phyloP scores from a whole-genome alignment of 495 filamentous ascomycete genomes.

The Penicillium silybi region DNA sequence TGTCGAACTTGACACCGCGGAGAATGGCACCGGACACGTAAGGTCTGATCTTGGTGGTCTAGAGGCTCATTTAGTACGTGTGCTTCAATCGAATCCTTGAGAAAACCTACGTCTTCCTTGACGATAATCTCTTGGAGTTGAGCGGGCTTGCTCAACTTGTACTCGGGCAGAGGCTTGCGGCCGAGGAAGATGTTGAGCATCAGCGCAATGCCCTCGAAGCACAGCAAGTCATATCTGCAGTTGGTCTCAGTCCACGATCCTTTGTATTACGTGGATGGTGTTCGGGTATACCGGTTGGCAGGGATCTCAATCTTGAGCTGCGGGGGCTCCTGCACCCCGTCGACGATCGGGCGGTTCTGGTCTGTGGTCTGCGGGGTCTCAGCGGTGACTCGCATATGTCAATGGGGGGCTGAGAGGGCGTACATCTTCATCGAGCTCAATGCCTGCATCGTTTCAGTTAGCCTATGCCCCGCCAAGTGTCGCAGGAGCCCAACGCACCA shows the following conservation, averaged over 20 bases:
- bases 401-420: neutral
- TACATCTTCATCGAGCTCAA: conserved; percentile 96
- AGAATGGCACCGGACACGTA: conserved; percentile 84
- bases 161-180: conserved; percentile 70
- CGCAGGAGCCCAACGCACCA: conserved; percentile 47
- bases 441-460: conserved; percentile 51
- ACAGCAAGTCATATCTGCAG: conserved; percentile 91
- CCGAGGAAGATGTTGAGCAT: conserved; percentile 94
- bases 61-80: neutral
- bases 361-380: conserved; percentile 59
- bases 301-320: conserved; percentile 99
- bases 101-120: conserved; percentile 55
- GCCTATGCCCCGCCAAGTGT: conserved; percentile 30
- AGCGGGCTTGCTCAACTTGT: conserved; percentile 64
- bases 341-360: conserved; percentile 64
- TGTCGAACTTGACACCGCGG: conserved; percentile 84
- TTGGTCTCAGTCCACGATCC: conserved; percentile 20
- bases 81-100: neutral
- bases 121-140: conserved; percentile 77
- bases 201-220: conserved; percentile 93
- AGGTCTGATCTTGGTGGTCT: conserved; percentile 78
- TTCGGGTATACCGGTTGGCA: conserved; percentile 66
- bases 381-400: conserved; percentile 4
- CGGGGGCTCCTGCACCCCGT: conserved; percentile 79
- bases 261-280: neutral